Conservation (phyloP, 495 filamentous ascomycete genomes). For the Penicillium egyptiacum region DNA sequence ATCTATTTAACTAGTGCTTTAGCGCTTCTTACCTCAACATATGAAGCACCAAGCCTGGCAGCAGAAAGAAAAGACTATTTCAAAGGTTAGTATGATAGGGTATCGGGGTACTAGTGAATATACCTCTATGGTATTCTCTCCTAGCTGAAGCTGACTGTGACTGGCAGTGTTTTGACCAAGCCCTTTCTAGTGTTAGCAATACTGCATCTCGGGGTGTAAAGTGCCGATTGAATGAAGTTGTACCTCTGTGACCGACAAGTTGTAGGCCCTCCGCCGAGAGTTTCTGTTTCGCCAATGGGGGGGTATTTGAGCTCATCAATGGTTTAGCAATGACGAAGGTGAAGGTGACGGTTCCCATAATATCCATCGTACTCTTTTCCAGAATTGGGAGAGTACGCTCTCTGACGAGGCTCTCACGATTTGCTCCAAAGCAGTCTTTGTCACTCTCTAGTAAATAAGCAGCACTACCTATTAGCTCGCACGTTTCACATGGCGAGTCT, state of each 20-base stretch:
- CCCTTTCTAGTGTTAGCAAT: constrained; percentile 1
- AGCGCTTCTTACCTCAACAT: constrained; percentile 32
- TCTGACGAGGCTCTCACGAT: constrained; percentile 33
- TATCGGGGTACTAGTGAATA: background rate
- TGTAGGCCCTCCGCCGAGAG: constrained; percentile 7
- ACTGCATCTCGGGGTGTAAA: background rate
- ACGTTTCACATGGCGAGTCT: background rate
- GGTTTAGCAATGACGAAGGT: constrained; percentile 30
- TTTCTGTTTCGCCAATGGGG: background rate
- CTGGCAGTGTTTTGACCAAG: constrained; percentile 28
- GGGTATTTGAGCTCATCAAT: background rate
- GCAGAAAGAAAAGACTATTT: constrained; percentile 35
- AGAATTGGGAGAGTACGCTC: constrained; percentile 32
- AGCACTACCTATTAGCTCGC: constrained; percentile 20
- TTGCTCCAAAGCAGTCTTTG: constrained; percentile 15
- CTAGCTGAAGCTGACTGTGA: constrained; percentile 35
- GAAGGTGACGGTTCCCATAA: constrained; percentile 33
- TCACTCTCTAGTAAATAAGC: constrained; percentile 20
- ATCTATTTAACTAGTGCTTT: background rate
- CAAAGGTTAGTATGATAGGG: background rate
- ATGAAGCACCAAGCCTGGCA: constrained; percentile 35
- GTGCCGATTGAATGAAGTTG: background rate
- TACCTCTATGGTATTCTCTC: constrained; percentile 40
- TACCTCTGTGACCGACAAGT: constrained; percentile 35
- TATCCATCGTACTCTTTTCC: constrained; percentile 20